Conservation (phyloP, 805 yeast species). For the Metschnikowia lunata region DNA sequence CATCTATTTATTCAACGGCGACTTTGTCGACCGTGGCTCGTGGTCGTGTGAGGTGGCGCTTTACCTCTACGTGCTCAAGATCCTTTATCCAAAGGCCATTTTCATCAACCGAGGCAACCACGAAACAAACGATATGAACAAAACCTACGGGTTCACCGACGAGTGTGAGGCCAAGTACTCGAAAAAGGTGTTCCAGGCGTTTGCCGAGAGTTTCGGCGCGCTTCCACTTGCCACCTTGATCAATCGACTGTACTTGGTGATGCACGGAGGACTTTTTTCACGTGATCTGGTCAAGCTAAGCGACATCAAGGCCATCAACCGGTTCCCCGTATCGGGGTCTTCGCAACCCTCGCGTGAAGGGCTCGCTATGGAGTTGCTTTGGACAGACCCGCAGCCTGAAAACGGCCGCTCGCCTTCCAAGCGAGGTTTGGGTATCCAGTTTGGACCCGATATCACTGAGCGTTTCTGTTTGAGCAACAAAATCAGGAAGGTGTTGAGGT, state of each 20-base stretch:
- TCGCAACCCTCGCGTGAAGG: constrained; percentile 90
- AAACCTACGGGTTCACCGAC: constrained; percentile 92
- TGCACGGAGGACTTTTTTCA: constrained; percentile 95
- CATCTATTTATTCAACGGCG: constrained; percentile 88
- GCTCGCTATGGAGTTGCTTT: constrained; percentile 89
- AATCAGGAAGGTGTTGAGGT: constrained; percentile 76
- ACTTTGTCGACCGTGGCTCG: constrained; percentile 95
- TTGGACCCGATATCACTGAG: constrained; percentile 92
- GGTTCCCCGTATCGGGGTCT: constrained; percentile 49
- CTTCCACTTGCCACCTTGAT: constrained; percentile 84
- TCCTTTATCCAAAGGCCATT: constrained; percentile 64
- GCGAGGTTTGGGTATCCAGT: constrained; percentile 93
- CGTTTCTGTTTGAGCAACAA: constrained; percentile 68
- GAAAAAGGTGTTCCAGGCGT: constrained; percentile 73
- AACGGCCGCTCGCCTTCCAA: constrained; percentile 83
- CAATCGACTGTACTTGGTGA: constrained; percentile 72
- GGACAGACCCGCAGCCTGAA: constrained; percentile 91
- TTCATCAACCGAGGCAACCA: constrained; percentile 93
- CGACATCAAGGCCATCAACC: constrained; percentile 67
- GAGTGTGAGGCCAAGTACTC: constrained; percentile 91
- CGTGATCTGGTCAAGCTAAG: constrained; percentile 65
- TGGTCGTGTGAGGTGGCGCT: constrained; percentile 98
- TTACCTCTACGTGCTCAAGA: constrained; percentile 69
- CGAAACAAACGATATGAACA: constrained; percentile 95
- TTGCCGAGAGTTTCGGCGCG: constrained; percentile 79